Evolutionary conservation across 257 asterid species (phyloP), one percentile per base, ranked within the genome.

Genomic region (Rhazya stricta): DNA sequence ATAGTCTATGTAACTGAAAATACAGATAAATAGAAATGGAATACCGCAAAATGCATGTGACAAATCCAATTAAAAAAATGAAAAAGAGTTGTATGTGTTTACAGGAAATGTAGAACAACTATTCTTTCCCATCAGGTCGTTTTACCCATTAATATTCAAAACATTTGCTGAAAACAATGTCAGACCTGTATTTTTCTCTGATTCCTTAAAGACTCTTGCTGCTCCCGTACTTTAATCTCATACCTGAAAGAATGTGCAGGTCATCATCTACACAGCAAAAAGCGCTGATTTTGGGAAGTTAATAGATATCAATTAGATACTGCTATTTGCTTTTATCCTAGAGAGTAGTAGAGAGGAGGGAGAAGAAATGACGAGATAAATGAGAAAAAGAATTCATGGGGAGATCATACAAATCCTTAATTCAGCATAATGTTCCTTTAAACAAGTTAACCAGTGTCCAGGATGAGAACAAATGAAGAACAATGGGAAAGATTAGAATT

Each of bases 141-240:
- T 36, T 21, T 36, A 50, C n/a, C 34, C 56, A 62, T 58, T 27
- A 72, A 36, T 51, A 57, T 25, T 5, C 19, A 69, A 58, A 7
- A 62, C 9, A 30, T 37, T 12, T 50, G 36, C 53, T 9, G 16
- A 32, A 69, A 19, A 62, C 48, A 39, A 46, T 36, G 69, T 50
- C 79, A 77, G 67, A 94, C 99, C 97, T 94, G 99, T 66, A 82
- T 54, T 85, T 88, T 88, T 70, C 99, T 91, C 90, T 95, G 93
- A 78, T 84, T 86, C 85, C 97, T 89, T 30, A 92, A 86, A 77
- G 67, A 82, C 83, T 89, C 94, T 85, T 92, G 98, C 80, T 91
- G 99, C 73, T 95, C 99, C 80, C 96, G 85, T 65, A 95, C 46
- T 88, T 95, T 92, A 32, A 95, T 95, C 80, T 95, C 98, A 77